Conservation (phyloP, 2,329 filamentous ascomycete species). For the Microascus cirrosus region DNA sequence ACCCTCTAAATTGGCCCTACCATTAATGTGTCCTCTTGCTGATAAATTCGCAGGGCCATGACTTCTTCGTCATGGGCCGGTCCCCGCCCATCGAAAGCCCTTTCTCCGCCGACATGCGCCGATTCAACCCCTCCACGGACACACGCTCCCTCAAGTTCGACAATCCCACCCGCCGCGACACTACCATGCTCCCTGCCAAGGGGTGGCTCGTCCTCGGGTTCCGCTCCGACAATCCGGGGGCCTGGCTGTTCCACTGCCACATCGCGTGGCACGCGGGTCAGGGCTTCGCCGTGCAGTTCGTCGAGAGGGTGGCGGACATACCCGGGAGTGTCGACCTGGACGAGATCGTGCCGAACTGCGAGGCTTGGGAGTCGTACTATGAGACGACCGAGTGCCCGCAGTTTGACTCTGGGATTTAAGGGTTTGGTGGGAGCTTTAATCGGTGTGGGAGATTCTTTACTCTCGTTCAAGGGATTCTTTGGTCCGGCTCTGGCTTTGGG, state of each 20-base stretch:
- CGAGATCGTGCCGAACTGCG: conserved; percentile 6
- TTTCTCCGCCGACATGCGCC: background rate
- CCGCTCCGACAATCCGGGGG: conserved; percentile 37
- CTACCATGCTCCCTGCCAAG: conserved; percentile 29
- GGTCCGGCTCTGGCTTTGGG: no score
- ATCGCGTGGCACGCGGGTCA: conserved; percentile 45
- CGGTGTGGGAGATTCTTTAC: background rate
- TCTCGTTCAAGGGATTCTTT: background rate
- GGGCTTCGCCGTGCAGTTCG: conserved; percentile 40
- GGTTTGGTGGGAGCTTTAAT: background rate
- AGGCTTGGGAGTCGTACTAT: conserved; percentile 8
- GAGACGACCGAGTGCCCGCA: conserved; percentile 7
- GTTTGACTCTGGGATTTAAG: conserved; percentile 10
- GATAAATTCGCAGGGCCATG: conserved; percentile 26
- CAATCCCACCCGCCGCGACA: conserved; percentile 42
- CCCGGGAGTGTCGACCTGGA: conserved; percentile 7
- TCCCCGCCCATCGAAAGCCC: conserved; percentile 8
- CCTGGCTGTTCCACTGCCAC: conserved; percentile 43
- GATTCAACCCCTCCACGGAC: conserved; percentile 17
- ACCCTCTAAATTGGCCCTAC: no score
- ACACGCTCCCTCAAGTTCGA: conserved; percentile 24
- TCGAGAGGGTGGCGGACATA: conserved; percentile 15
- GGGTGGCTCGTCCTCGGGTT: conserved; percentile 39
- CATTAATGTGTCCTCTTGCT: background rate
- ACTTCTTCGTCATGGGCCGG: conserved; percentile 31